A percentile compares a stretch with the other conserved stretches of the same genome.
Conservation (phyloP, 257 asterid genomes). For the Oldenlandia corymbosa region DNA sequence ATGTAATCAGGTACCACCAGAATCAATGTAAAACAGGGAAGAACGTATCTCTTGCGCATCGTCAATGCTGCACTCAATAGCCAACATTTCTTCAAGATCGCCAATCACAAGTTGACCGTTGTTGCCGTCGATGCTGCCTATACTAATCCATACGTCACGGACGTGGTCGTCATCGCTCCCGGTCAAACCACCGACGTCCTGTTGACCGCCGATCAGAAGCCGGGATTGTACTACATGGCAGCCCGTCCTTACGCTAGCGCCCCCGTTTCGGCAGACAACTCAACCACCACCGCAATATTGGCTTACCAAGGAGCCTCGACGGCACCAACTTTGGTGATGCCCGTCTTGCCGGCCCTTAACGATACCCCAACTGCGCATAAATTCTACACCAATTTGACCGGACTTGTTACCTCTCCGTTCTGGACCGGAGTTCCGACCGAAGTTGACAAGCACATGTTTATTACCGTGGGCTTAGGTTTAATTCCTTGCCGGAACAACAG, state of each 20-base stretch:
- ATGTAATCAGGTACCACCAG: conserved; percentile 33
- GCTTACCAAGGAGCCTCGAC: conserved; percentile 27
- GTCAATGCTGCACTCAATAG: conserved; percentile 73
- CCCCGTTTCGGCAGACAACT: conserved; percentile 27
- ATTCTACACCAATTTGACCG: conserved; percentile 52
- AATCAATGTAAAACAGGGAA: conserved; percentile 41
- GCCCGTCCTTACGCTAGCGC: conserved; percentile 49
- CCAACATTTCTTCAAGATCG: conserved; percentile 58
- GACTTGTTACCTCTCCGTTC: conserved; percentile 40
- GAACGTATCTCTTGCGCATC: conserved; percentile 63
- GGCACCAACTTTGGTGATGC: conserved; percentile 46
- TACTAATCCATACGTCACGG: conserved; percentile 58
- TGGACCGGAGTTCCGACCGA: conserved; percentile 41
- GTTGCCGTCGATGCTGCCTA: conserved; percentile 68
- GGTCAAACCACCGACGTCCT: conserved; percentile 74
- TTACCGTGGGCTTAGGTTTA: conserved; percentile 52
- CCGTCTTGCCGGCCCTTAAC: conserved; percentile 54
- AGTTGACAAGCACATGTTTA: conserved; percentile 53
- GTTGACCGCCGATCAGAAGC: conserved; percentile 43
- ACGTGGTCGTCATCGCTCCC: conserved; percentile 56
- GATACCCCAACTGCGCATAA: conserved; percentile 68
- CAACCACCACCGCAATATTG: conserved; percentile 53
- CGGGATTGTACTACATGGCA: conserved; percentile 64
- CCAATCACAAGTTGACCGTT: conserved; percentile 52
- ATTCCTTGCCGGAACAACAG: conserved; percentile 39